Base-by-base conservation (phyloP, 140 eudicot genomes). In the Oenanthe javanica region DNA sequence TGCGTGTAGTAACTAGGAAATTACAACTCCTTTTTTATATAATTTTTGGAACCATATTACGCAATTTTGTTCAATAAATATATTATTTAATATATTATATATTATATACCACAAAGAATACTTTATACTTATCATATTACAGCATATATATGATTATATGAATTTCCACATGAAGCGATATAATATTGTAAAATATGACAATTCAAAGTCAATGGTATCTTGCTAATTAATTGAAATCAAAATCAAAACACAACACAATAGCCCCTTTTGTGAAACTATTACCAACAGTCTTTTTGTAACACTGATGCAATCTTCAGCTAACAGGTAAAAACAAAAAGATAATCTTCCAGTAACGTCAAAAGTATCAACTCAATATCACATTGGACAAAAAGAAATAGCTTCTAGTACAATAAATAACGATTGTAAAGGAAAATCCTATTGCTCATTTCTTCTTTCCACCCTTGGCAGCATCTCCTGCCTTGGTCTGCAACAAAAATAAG, bases 391-490 rank as follows among this genome's bases (percentile, higher is more conserved):
- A 23, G 16, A n/a, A 7, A 63, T 63, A 63, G 70, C 40, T 63
- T 63, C 70, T n/a, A 23, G 55, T 51, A 51, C 16, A 6, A 23
- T 31, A 23, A 63, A 63, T 4, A 52, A 3, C 61, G 38, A 63
- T 23, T 23, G 40, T 23, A 63, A 7, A 63, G 36, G 4, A 72
- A 72, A 45, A 18, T 42, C 1, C 15, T 16, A 72, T 8, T 46
- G 64, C 80, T 77, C 72, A 77, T 77, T 77, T 77, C 80, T 77
- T 77, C 80, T 77, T 77, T 54, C 72, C 72, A 57, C 48, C 80
- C 80, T 77, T 77, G 21, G 80, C 80, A 57, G 80, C 80, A 38
- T 77, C 80, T 54, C 80, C 80, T 1, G 80, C 80, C 80, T 77
- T 77, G 80, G 71, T 77, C 80, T 77, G 80, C 51, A 77, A 42